Conservation (phyloP, 768 basidiomycete species). For the Calocera viscosa region DNA sequence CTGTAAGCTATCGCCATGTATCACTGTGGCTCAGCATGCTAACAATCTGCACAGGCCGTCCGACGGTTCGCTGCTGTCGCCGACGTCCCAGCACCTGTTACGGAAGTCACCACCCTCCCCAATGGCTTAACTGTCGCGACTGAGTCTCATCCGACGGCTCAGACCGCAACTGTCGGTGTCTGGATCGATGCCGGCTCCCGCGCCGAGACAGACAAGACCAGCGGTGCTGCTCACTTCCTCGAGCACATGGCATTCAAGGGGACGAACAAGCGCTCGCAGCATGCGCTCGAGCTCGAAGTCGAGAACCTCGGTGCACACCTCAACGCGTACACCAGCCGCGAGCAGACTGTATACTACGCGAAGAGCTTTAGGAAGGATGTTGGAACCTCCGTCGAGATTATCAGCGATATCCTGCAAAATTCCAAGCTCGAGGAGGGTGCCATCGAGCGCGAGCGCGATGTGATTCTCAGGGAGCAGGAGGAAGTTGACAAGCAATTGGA, state of each 20-base stretch:
- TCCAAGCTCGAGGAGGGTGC: constrained; percentile 79
- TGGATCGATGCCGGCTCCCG: constrained; percentile 99
- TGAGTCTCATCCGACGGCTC: constrained; percentile 75
- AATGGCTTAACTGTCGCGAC: constrained; percentile 95
- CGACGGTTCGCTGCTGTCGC: constrained; percentile 31
- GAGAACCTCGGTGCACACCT: constrained; percentile 96
- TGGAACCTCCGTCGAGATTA: constrained; percentile 80
- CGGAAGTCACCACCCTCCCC: constrained; percentile 80
- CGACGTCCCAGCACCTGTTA: constrained; percentile 44
- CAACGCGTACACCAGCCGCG: constrained; percentile 96
- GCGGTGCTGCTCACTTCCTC: constrained; percentile 95
- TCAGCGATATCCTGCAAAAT: constrained; percentile 95
- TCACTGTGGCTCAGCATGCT: background rate
- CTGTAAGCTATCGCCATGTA: background rate
- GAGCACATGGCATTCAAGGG: constrained; percentile 99
- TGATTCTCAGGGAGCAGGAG: constrained; percentile 93
- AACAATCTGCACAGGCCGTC: constrained; percentile 15
- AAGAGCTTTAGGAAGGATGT: constrained; percentile 98
- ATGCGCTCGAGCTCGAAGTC: constrained; percentile 86
- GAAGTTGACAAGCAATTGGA: constrained; percentile 98
- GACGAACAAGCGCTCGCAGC: constrained; percentile 75
- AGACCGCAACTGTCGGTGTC: constrained; percentile 96
- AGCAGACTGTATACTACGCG: constrained; percentile 98
- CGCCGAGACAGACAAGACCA: constrained; percentile 89
- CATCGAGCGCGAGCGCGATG: constrained; percentile 90